phyloP scores from a whole-genome alignment of 2,329 filamentous ascomycete species.

The Clarireedia monteithiana region DNA sequence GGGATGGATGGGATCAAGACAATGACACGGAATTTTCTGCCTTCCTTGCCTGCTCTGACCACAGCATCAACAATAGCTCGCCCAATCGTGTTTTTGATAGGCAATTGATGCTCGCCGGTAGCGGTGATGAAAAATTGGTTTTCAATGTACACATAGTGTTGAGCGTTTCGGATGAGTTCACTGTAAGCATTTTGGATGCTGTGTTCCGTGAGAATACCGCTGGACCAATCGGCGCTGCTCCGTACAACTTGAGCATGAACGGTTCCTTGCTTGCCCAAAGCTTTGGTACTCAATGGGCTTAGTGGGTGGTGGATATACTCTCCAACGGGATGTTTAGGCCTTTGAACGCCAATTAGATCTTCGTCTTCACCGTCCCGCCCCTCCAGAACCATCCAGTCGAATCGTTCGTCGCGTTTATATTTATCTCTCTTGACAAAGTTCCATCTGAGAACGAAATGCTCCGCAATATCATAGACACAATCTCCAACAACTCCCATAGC shows the following conservation, averaged over 20 bases:
- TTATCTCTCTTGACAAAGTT: slow-evolving; percentile 97
- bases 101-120: slow-evolving; percentile 78
- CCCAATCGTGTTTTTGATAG: slow-evolving; percentile 83
- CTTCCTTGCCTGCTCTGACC: slow-evolving; percentile 71
- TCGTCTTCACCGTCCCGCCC: slow-evolving; percentile 72
- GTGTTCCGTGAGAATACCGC: slow-evolving; percentile 75
- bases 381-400: slow-evolving; percentile 77
- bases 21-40: slow-evolving; percentile 84
- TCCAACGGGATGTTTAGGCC: slow-evolving; percentile 82
- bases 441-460: slow-evolving; percentile 92
- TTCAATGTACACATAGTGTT: slow-evolving; percentile 96
- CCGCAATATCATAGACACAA: slow-evolving; percentile 86
- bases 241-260: slow-evolving; percentile 80
- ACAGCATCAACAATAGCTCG: slow-evolving; percentile 85
- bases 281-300: slow-evolving; percentile 59
- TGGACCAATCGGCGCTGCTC: slow-evolving; percentile 89
- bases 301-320: slow-evolving; percentile 79
- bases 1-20: slow-evolving; percentile 86
- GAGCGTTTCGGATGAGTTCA: slow-evolving; percentile 75
- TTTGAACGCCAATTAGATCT: slow-evolving; percentile 79
- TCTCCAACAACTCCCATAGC: slow-evolving; percentile 86
- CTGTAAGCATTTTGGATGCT: slow-evolving; percentile 83
- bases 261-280: slow-evolving; percentile 56
- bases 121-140: slow-evolving; percentile 98
- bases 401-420: slow-evolving; percentile 80